These are phyloP conservation scores for Neofusicoccum cordaticola DNA, from an alignment of 2,329 filamentous ascomycete genomes.

Conservation along the genomic window DNA sequence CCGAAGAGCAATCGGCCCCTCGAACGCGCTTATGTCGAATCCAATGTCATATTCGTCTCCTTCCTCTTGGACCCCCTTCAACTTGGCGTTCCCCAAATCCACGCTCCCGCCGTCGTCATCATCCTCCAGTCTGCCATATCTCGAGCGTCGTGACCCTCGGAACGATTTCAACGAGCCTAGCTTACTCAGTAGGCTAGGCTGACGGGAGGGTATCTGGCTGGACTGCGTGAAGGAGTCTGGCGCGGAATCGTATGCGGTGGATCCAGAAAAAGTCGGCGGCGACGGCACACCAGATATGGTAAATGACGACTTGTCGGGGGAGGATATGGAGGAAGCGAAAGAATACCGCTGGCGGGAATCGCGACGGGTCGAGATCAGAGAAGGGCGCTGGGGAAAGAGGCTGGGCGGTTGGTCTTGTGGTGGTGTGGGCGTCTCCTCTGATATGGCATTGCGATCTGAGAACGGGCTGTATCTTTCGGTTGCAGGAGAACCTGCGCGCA, in stretches of 20 bases:
- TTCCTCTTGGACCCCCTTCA: constrained; percentile 30
- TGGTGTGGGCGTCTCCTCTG: constrained; percentile 27
- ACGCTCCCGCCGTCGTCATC: constrained; percentile 24
- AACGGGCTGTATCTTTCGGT: constrained; percentile 20
- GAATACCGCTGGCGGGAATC: constrained; percentile 24
- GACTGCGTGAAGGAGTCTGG: constrained; percentile 24
- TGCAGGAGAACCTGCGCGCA: constrained; percentile 30
- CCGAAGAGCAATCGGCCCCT: constrained; percentile 29
- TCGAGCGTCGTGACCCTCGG: constrained; percentile 16
- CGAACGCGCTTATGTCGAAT: constrained; percentile 29
- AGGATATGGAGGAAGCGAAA: background rate
- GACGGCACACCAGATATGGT: background rate
- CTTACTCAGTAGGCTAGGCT: constrained; percentile 30
- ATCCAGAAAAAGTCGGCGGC: constrained; percentile 30
- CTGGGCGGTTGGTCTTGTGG: constrained; percentile 35
- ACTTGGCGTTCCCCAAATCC: constrained; percentile 10
- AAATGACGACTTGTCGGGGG: background rate
- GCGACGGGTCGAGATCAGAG: constrained; percentile 30
- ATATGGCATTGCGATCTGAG: constrained; percentile 24
- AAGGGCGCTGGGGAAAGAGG: constrained; percentile 35
- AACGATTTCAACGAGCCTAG: constrained; percentile 29
- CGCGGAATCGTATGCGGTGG: constrained; percentile 30
- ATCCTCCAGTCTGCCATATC: constrained; percentile 34
- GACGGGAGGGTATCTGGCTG: constrained; percentile 24
- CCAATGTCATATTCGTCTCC: constrained; percentile 26